Percentiles rank a stretch among this genome's conserved stretches.
phyloP scores from a whole-genome alignment of 805 yeast species.

The Ogataea pignaliae region DNA sequence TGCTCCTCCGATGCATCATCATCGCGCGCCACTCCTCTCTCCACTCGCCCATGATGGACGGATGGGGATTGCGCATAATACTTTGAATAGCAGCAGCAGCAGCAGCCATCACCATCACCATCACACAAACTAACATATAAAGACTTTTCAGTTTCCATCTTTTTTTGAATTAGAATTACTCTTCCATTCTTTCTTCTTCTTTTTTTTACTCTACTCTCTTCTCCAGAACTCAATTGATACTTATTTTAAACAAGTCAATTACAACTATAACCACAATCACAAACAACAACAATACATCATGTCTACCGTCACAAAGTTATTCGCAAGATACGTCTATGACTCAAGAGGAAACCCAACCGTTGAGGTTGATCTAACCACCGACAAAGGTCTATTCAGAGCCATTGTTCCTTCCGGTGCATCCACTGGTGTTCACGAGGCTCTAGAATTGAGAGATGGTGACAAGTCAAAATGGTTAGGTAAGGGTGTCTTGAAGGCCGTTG shows the following conservation, averaged over 20 bases:
- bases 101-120: too few species aligned
- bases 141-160: conserved; percentile 1
- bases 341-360: conserved; percentile 99
- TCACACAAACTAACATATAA: too few species aligned
- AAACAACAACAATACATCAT: conserved; percentile 14
- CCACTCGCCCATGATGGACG: too few species aligned
- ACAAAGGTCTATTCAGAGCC: conserved; percentile 89
- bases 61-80: too few species aligned
- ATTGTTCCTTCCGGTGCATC: conserved; percentile 99
- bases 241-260: too few species aligned
- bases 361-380: conserved; percentile 94
- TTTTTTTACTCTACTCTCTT: not conserved
- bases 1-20: too few species aligned
- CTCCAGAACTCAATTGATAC: too few species aligned
- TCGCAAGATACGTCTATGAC: conserved; percentile 97
- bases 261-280: not conserved
- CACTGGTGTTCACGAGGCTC: conserved; percentile 98
- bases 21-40: too few species aligned
- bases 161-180: not conserved
- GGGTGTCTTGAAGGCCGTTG: conserved; percentile 97
- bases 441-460: conserved; percentile 98
- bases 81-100: too few species aligned
- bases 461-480: conserved; percentile 97
- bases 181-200: not conserved
- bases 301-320: conserved; percentile 73